Percentiles rank a stretch among this genome's conserved stretches.
Conservation (phyloP, 371 early-diverging fungal species). For the Blastocladiella emersonii region DNA sequence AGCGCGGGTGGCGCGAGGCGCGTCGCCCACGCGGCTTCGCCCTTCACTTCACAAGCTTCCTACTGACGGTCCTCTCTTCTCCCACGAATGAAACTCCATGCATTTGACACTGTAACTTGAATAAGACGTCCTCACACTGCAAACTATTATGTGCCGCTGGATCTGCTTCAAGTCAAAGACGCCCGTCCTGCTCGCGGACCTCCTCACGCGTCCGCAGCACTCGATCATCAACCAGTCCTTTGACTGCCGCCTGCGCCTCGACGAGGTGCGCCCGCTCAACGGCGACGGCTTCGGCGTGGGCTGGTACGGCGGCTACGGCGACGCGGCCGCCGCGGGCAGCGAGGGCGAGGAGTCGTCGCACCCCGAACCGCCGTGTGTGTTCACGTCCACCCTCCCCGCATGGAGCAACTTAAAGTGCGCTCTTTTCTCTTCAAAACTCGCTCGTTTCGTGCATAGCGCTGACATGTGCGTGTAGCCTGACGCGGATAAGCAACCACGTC, state of each 20-base stretch:
- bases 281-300: conserved; percentile 79
- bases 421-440: too few species aligned
- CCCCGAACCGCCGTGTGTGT: conserved; percentile 48
- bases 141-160: conserved; percentile 48
- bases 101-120: too few species aligned
- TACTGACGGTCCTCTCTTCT: too few species aligned
- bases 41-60: too few species aligned
- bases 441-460: too few species aligned
- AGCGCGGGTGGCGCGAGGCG: too few species aligned
- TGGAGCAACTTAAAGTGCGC: conserved; percentile 81
- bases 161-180: conserved; percentile 58
- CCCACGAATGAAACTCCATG: too few species aligned
- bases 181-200: conserved; percentile 56
- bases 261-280: conserved; percentile 7
- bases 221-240: conserved; percentile 73
- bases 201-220: conserved; percentile 60
- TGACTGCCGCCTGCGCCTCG: conserved; percentile 35
- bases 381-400: conserved; percentile 72
- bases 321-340: neutral
- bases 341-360: neutral
- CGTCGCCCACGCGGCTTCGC: too few species aligned
- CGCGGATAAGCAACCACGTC: conserved; percentile 65
- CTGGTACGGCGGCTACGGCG: too few species aligned
- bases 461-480: too few species aligned
- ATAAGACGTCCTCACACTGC: too few species aligned